Percentiles rank a stretch among this genome's conserved stretches.
phyloP scores from a whole-genome alignment of 768 basidiomycete species.

The Pseudohyphozyma bogoriensis region DNA sequence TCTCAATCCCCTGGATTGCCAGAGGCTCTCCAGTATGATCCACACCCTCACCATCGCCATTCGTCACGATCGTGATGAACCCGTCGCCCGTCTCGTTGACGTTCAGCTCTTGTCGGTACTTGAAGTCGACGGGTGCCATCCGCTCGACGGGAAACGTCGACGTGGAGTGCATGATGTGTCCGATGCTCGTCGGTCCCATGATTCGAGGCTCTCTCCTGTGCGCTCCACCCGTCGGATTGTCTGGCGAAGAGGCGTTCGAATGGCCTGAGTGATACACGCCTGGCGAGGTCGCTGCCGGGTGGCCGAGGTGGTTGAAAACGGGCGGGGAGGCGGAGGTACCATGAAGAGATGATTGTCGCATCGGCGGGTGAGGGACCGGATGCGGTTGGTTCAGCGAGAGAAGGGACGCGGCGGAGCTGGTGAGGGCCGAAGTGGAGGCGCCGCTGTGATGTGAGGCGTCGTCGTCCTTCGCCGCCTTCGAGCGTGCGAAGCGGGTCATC shows the following conservation, averaged over 20 bases:
- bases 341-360: conserved; percentile 2
- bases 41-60: conserved; percentile 18
- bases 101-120: conserved; percentile 80
- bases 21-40: conserved; percentile 2
- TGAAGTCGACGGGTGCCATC: conserved; percentile 62
- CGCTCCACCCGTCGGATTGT: conserved; percentile 23
- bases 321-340: background rate
- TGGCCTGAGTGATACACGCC: background rate
- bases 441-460: too few species aligned
- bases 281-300: background rate
- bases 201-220: conserved; percentile 38
- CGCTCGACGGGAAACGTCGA: conserved; percentile 71
- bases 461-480: conserved; percentile 70
- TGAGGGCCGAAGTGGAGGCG: too few species aligned
- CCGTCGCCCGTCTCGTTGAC: conserved; percentile 76
- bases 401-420: too few species aligned
- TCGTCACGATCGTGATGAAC: conserved; percentile 59
- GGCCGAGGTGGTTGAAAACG: background rate
- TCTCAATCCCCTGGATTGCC: conserved; percentile 48
- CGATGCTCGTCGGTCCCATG: conserved; percentile 75
- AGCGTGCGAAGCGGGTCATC: conserved; percentile 97
- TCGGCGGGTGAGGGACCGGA: background rate
- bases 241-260: conserved; percentile 33
- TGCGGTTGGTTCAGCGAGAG: too few species aligned
- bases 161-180: conserved; percentile 82